Evolutionary conservation across 2,329 filamentous ascomycete genomes (phyloP), one percentile per base, ranked within the genome.

Genomic region (Hypocreales sp.): DNA sequence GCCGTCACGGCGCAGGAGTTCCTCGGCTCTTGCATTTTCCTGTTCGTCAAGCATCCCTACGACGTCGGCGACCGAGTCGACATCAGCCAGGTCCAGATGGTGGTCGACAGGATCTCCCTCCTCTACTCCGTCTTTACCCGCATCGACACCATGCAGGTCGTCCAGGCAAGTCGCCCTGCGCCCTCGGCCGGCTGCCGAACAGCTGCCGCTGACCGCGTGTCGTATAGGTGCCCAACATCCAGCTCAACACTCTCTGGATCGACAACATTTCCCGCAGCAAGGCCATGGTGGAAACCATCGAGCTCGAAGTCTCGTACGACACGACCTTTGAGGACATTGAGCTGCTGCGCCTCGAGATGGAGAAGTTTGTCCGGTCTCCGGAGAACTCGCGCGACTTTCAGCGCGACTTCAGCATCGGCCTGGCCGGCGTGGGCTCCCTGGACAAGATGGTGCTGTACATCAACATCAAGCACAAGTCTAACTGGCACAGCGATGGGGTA

Each of bases 31-130:
- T 95, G 87, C 60, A 93, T 98, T 45, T 98, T 98, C 61, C 61
- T 98, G 2, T 98, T 98, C 44, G 83, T 95, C 60, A 98, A 98
- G 61, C 90, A 98, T 50, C 87, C 90, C 0, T 95, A 80, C 50
- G 90, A 98, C 48, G 84, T 95, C 14, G 86, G 87, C 34, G 90
- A 98, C 50, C 77, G 90, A 15, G 81, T 95, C 23, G 84, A 94
- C 42, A 79, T 95, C 36, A 58, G 50, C 28, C 63, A 62, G 11
- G 65, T 76, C 37, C 65, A 73, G 40, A 72, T 92, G 40, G 64
- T 83, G 5, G 90, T 98, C 8, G 84, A 95, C 52, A 81, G 86
- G 48, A 95, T 95, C 41, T 93, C 86, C 3, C 67, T 98, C 17
- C 65, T 98, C 4, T 95, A 84, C 60, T 92, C 83, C 1, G 74